These are phyloP conservation scores for Debaryomyces prosopidis DNA, from an alignment of 805 yeast genomes.

Conservation along the genomic window DNA sequence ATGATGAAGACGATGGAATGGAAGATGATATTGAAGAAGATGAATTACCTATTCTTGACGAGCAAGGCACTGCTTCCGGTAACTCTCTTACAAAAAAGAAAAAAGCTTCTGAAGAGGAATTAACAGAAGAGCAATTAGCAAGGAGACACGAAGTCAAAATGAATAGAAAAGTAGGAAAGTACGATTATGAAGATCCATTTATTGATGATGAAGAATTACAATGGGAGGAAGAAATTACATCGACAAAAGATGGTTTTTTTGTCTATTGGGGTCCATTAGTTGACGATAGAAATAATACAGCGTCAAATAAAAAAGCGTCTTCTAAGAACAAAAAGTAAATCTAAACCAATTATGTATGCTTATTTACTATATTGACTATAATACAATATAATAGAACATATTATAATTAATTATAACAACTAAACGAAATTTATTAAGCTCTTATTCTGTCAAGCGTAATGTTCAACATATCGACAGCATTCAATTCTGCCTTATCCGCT, in stretches of 20 bases:
- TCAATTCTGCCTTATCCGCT: slow-evolving; percentile 18
- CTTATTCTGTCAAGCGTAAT: slow-evolving; percentile 36
- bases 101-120: slow-evolving; percentile 24
- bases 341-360: slow-evolving; percentile 4
- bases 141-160: slow-evolving; percentile 44
- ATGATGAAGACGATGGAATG: slow-evolving; percentile 29
- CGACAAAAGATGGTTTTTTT: slow-evolving; percentile 93
- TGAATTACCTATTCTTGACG: slow-evolving; percentile 27
- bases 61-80: background rate
- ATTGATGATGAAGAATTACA: slow-evolving; percentile 91
- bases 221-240: slow-evolving; percentile 91
- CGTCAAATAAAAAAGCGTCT: slow-evolving; percentile 22
- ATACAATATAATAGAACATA: background rate
- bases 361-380: slow-evolving; percentile 5
- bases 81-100: slow-evolving; percentile 5
- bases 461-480: slow-evolving; percentile 34
- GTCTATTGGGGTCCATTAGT: slow-evolving; percentile 91
- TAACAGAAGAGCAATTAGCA: slow-evolving; percentile 45
- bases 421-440: background rate
- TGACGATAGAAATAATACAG: slow-evolving; percentile 41
- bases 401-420: background rate
- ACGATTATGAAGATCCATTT: slow-evolving; percentile 91
- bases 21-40: slow-evolving; percentile 29
- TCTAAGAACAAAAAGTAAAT: slow-evolving; percentile 25
- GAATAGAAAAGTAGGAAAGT: slow-evolving; percentile 83